Conservation (phyloP, 495 filamentous ascomycete genomes). For the Monascus purpureus region DNA sequence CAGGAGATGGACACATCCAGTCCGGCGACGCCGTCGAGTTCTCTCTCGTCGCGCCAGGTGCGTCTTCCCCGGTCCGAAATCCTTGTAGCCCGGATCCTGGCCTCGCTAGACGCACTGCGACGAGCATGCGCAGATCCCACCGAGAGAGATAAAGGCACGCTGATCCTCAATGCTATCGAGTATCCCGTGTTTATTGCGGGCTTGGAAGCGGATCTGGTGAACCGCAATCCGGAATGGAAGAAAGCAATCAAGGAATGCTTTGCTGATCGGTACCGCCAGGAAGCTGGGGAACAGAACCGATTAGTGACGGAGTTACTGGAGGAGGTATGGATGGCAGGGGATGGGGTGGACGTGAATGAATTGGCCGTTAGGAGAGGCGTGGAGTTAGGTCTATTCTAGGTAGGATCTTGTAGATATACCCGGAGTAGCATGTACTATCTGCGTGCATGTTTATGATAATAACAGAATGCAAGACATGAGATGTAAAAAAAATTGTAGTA, state of each 20-base stretch:
- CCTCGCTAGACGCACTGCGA: slow-evolving; percentile 17
- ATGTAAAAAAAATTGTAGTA: too few relatives aligned
- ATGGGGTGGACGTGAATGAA: slow-evolving; percentile 10
- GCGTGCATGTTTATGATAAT: too few relatives aligned
- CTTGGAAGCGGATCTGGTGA: slow-evolving; percentile 11
- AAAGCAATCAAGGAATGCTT: slow-evolving; percentile 6
- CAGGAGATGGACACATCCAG: background rate
- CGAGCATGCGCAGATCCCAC: slow-evolving; percentile 10
- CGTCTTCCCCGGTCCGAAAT: slow-evolving; percentile 9
- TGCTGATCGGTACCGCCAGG: background rate
- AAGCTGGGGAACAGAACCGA: slow-evolving; percentile 1
- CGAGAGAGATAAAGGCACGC: slow-evolving; percentile 4
- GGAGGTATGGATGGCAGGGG: slow-evolving; percentile 13
- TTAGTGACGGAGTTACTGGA: slow-evolving; percentile 16
- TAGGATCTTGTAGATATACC: too few relatives aligned
- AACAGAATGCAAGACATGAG: too few relatives aligned
- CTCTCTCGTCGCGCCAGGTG: background rate
- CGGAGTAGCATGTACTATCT: too few relatives aligned
- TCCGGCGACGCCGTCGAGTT: background rate
- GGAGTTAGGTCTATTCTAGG: slow-evolving; percentile 17
- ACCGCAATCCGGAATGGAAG: slow-evolving; percentile 10
- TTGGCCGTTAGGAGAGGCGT: slow-evolving; percentile 12
- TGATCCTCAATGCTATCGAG: slow-evolving; percentile 16
- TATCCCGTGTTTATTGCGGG: slow-evolving; percentile 18
- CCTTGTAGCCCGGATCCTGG: slow-evolving; percentile 16